Evolutionary conservation across 2,329 filamentous ascomycete genomes (phyloP), one percentile per base, ranked within the genome.

Genomic region (Thelonectria rubi): DNA sequence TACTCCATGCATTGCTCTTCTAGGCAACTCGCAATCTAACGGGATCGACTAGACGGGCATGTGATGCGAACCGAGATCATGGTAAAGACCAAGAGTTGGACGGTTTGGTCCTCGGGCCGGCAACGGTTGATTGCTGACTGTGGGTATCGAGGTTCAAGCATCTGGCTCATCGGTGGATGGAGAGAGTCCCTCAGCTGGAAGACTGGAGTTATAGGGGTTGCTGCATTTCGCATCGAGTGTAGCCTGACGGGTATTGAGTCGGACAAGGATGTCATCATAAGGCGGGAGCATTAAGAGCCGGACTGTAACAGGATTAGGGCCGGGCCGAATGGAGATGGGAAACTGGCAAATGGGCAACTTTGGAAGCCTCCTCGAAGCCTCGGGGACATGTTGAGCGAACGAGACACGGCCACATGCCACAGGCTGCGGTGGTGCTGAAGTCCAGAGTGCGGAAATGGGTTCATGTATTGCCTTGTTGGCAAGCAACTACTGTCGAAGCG

Each of bases 271-370:
- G 15, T 20, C 15, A 18, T 24, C 15, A 24, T 21, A 52, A 21
- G 26, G 32, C 47, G 50, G 48, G 58, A 47, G 52, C 49, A 30
- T 18, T 34, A 34, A 34, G 40, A 55, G 26, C 46, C 47, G 52
- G 58, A 40, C 37, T 46, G 48, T 24, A 51, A 51, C 52, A 50
- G 40, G 30, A 24, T 17, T n/a, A 56, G 42, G 47, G 11, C 58
- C 52, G 58, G 58, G 58, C 58, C 52, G 58, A 60, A 55, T 60
- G 46, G 39, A 32, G 21, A 20, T 30, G 21, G n/a, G 20, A 21
- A 45, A 45, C 17, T 14, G 20, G 47, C n/a, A 20, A 20, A 47
- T 46, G 18, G 32, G 47, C 39, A 30, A 55, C 24, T 45, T 43
- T 20, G 32, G 39, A 20, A 43, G 21, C 18, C 14, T 47, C 11